A percentile compares a stretch with the other conserved stretches of the same genome.
These are phyloP conservation scores for Pythium chondricola DNA, from an alignment of 352 stramenopile genomes.

Conservation along the genomic window DNA sequence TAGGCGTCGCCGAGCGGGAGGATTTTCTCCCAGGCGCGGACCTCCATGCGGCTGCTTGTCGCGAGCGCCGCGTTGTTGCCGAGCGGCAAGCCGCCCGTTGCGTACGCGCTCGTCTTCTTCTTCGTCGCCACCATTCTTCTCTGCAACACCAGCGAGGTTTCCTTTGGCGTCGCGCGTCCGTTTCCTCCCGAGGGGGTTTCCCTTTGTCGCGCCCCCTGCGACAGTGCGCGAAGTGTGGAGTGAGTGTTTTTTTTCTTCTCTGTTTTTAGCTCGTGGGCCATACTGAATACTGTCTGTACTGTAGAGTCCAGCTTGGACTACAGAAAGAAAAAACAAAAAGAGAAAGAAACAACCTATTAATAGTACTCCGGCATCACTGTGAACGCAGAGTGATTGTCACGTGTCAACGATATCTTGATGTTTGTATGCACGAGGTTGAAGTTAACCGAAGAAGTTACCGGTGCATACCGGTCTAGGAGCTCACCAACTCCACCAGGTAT, in stretches of 20 bases:
- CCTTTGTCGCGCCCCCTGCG: conserved; percentile 3
- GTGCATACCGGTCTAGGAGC: background rate
- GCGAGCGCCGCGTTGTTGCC: conserved; percentile 4
- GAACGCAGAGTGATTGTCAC: background rate
- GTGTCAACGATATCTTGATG: background rate
- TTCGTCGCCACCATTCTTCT: background rate
- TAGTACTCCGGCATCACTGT: background rate
- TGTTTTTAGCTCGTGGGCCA: no score
- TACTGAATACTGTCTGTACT: no score
- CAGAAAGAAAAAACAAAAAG: background rate
- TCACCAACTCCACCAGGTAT: no score
- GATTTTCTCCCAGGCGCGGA: conserved; percentile 73
- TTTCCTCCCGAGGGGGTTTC: conserved; percentile 5
- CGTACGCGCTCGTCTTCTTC: conserved; percentile 3
- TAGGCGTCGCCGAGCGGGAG: conserved; percentile 72
- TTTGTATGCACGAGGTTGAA: background rate
- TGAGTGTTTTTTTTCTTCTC: no score
- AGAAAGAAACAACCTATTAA: background rate
- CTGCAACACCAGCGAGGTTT: no score
- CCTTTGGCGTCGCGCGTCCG: conserved; percentile 2
- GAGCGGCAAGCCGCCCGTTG: background rate
- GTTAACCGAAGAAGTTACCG: background rate
- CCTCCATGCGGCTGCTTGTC: conserved; percentile 33
- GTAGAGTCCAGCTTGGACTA: background rate
- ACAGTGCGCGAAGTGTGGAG: background rate